These are phyloP conservation scores for Colletotrichum liriopes DNA, from an alignment of 2,329 filamentous ascomycete species.

Conservation along the genomic window DNA sequence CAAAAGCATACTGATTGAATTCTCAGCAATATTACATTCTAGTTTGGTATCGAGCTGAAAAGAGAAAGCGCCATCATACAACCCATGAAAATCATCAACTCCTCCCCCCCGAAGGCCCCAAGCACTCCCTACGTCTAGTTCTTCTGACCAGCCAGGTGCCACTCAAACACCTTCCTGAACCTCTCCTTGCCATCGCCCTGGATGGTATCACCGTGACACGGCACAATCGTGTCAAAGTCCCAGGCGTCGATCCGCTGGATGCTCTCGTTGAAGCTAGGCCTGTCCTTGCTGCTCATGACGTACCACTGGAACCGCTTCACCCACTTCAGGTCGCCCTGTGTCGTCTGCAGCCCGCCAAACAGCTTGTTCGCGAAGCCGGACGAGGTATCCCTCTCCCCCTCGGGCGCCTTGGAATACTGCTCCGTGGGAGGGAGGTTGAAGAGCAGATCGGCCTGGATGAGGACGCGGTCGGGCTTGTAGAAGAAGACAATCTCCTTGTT, in stretches of 20 bases:
- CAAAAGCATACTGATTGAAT: not conserved
- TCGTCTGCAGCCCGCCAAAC: conserved; percentile 69
- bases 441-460: conserved; percentile 91
- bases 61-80: conserved; percentile 28
- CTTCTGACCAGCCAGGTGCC: conserved; percentile 75
- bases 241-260: conserved; percentile 79
- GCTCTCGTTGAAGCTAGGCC: conserved; percentile 79
- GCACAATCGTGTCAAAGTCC: conserved; percentile 89
- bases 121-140: not conserved
- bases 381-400: conserved; percentile 56
- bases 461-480: conserved; percentile 82
- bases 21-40: conserved; percentile 8
- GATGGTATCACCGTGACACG: conserved; percentile 94
- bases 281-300: conserved; percentile 70
- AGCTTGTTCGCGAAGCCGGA: conserved; percentile 50
- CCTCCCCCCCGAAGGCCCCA: no score
- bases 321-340: conserved; percentile 76
- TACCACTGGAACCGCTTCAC: conserved; percentile 91
- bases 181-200: conserved; percentile 80
- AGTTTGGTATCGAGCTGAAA: conserved; percentile 32
- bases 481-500: conserved; percentile 93
- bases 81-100: not conserved
- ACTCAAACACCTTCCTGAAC: conserved; percentile 85
- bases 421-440: conserved; percentile 93
- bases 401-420: conserved; percentile 79